Conservation (phyloP, 495 filamentous ascomycete species). For the Lasiosphaeria hispida region DNA sequence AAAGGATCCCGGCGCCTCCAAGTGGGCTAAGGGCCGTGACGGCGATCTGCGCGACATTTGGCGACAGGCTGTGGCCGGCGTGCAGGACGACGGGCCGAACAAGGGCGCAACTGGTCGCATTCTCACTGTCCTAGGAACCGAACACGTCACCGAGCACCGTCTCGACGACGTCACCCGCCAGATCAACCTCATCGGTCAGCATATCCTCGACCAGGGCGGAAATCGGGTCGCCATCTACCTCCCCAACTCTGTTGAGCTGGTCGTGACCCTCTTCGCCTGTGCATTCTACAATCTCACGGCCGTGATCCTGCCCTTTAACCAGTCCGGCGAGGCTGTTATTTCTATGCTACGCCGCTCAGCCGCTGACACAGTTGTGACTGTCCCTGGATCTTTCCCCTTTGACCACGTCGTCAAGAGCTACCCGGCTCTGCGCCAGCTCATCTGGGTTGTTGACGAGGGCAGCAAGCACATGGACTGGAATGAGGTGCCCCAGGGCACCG, state of each 20-base stretch:
- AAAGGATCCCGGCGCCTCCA: conserved; percentile 74
- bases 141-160: conserved; percentile 67
- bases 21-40: conserved; percentile 77
- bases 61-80: conserved; percentile 69
- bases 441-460: conserved; percentile 92
- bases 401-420: conserved; percentile 65
- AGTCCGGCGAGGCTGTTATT: conserved; percentile 61
- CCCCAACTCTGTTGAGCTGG: conserved; percentile 87
- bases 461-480: conserved; percentile 90
- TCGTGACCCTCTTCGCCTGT: conserved; percentile 61
- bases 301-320: conserved; percentile 81
- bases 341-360: conserved; percentile 65
- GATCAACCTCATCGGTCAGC: conserved; percentile 81
- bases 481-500: conserved; percentile 72
- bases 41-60: conserved; percentile 94
- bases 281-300: conserved; percentile 78
- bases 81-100: conserved; percentile 54
- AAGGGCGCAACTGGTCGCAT: conserved; percentile 71
- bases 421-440: conserved; percentile 67
- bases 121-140: conserved; percentile 74
- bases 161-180: conserved; percentile 71
- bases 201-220: conserved; percentile 64
- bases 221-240: conserved; percentile 85
- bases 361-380: conserved; percentile 78
- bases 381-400: conserved; percentile 84